Conservation (phyloP, 148 eudicot species). For the Chenopodium suecicum region DNA sequence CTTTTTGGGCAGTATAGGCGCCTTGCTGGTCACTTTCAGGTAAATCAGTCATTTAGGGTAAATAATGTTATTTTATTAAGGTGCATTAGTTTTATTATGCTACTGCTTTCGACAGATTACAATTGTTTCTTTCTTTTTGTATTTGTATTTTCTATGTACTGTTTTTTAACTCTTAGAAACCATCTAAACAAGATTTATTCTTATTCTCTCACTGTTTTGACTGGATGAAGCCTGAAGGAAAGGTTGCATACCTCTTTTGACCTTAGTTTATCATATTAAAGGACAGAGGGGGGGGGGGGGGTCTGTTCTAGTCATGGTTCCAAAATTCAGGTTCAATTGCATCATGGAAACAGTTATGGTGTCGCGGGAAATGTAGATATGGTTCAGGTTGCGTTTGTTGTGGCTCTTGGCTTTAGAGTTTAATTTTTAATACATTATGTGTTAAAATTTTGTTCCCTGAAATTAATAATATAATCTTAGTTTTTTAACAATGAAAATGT, state of each 20-base stretch:
- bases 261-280: not conserved
- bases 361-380: no score
- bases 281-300: no score
- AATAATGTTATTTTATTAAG: not conserved
- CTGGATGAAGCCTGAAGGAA: not conserved
- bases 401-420: no score
- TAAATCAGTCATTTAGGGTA: conserved; percentile 12
- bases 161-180: not conserved
- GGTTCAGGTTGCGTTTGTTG: no score
- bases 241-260: not conserved
- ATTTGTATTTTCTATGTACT: not conserved
- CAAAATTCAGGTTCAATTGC: no score
- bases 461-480: no score
- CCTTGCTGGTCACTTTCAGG: conserved; percentile 94
- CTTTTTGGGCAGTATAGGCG: conserved; percentile 94
- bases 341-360: no score
- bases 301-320: not conserved
- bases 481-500: no score
- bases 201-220: not conserved
- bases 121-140: not conserved
- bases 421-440: no score
- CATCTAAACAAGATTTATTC: not conserved
- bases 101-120: not conserved
- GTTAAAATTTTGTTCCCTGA: no score
- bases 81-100: not conserved